phyloP scores from a whole-genome alignment of 2,329 filamentous ascomycete genomes.

The Hymenoscyphus scutula region DNA sequence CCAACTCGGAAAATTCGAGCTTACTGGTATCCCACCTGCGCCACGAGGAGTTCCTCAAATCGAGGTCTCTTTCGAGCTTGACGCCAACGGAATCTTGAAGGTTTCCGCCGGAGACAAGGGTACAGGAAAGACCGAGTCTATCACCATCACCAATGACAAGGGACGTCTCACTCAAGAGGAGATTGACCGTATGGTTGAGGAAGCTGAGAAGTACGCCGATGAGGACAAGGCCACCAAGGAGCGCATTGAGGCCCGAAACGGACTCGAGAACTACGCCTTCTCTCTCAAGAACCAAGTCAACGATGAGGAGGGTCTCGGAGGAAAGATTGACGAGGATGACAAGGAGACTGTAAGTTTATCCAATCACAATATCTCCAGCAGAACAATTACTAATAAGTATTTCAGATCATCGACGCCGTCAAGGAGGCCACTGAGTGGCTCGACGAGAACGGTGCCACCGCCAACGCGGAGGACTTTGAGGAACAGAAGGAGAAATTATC shows the following conservation, averaged over 20 bases:
- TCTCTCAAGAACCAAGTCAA: slow-evolving; percentile 99
- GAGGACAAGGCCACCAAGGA: slow-evolving; percentile 98
- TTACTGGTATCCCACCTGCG: slow-evolving; percentile 91
- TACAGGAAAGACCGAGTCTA: slow-evolving; percentile 94
- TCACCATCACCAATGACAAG: slow-evolving; percentile 99
- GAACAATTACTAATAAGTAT: slow-evolving; percentile 37
- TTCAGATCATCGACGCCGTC: slow-evolving; percentile 81
- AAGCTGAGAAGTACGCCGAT: slow-evolving; percentile 98
- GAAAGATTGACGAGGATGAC: slow-evolving; percentile 98
- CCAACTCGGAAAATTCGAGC: slow-evolving; percentile 95
- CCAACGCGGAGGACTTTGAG: slow-evolving; percentile 90
- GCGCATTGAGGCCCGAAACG: slow-evolving; percentile 94
- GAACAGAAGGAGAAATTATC: slow-evolving; percentile 99
- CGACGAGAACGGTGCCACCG: slow-evolving; percentile 85
- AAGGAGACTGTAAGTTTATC: slow-evolving; percentile 77
- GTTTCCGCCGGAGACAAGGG: slow-evolving; percentile 97
- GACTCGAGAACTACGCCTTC: slow-evolving; percentile 98
- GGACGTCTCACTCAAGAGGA: slow-evolving; percentile 93
- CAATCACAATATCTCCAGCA: not conserved
- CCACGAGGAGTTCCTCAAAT: slow-evolving; percentile 97
- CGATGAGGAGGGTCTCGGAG: slow-evolving; percentile 92
- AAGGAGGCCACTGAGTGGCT: slow-evolving; percentile 98
- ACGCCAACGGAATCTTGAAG: slow-evolving; percentile 97
- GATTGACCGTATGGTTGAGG: slow-evolving; percentile 98
- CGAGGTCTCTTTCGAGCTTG: slow-evolving; percentile 95